Evolutionary conservation across 495 filamentous ascomycete species (phyloP).

Genomic region (Aspergillus kassunensis): DNA sequence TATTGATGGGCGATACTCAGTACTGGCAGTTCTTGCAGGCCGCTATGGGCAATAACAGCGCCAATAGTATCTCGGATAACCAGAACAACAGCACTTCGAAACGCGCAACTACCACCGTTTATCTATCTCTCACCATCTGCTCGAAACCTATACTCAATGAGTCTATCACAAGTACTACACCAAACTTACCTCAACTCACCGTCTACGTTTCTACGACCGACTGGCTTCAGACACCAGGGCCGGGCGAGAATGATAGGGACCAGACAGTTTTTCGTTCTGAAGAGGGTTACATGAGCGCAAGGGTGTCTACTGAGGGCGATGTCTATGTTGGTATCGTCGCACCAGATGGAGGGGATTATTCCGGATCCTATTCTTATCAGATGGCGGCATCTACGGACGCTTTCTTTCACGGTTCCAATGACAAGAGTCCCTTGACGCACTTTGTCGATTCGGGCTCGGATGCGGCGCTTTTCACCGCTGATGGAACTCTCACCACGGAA

Average conservation of each 20-base stretch:
- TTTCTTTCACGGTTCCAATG: constrained; percentile 60
- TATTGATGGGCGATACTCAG: constrained; percentile 54
- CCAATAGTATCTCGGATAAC: constrained; percentile 12
- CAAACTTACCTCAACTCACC: constrained; percentile 62
- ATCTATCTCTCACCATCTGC: constrained; percentile 79
- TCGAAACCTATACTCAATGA: constrained; percentile 57
- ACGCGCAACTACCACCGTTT: constrained; percentile 52
- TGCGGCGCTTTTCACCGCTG: constrained; percentile 65
- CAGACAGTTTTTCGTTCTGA: constrained; percentile 44
- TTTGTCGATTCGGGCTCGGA: constrained; percentile 76
- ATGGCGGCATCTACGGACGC: constrained; percentile 78
- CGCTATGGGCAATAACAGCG: constrained; percentile 25
- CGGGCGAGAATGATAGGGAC: constrained; percentile 37
- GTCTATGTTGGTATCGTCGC: constrained; percentile 75
- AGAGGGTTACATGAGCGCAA: constrained; percentile 53
- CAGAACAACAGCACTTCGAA: constrained; percentile 21
- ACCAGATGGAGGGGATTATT: constrained; percentile 53
- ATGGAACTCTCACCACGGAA: constrained; percentile 55
- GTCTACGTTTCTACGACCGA: constrained; percentile 70
- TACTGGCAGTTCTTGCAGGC: constrained; percentile 52
- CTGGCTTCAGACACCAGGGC: constrained; percentile 65
- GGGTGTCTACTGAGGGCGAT: constrained; percentile 44
- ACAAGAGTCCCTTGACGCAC: constrained; percentile 49
- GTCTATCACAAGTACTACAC: constrained; percentile 19
- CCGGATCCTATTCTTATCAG: constrained; percentile 67